Base-by-base conservation (phyloP, 495 filamentous ascomycete species). In the Aspergillus coremiiformis region DNA sequence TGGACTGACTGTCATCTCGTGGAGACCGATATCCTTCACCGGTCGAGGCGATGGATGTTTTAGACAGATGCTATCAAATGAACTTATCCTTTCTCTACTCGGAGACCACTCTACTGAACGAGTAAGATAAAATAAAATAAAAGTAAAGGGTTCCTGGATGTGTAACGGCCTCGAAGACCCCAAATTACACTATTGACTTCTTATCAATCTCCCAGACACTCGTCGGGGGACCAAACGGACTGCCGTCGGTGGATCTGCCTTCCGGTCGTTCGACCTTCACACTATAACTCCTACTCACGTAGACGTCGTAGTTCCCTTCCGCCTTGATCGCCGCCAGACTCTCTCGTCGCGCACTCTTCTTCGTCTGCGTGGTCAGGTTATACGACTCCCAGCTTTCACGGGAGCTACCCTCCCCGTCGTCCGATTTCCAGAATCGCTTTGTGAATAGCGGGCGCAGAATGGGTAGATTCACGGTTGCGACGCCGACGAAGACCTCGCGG, bases 161-260 rank as follows among this genome's bases (percentile, higher is more conserved):
- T n/a, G n/a, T n/a, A n/a, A n/a, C n/a, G n/a, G n/a, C n/a, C n/a
- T n/a, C n/a, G n/a, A n/a, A n/a, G n/a, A n/a, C n/a, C 24, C 24
- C 24, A 35, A n/a, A 10, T 35, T 47, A 47, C 11, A 47, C 44
- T 14, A 47, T 47, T n/a, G 26, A 32, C 44, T 47, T 47, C 29
- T 47, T 47, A 47, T 47, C 44, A 22, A 47, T 47, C 27, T 47
- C 44, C 44, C 44, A 47, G 6, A 47, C 44, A 35, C 44, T 47
- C 12, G 27, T 35, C 27, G 43, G 43, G 11, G 27, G n/a, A 15
- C n/a, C n/a, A n/a, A n/a, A n/a, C n/a, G 29, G 19, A 24, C 43
- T 23, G n/a, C 43, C 21, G 15, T 45, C 43, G 2, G n/a, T 14
- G 2, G 43, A 29, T 11, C 29, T 12, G 7, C n/a, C 43, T 19